Evolutionary conservation across 352 stramenopile genomes (phyloP), one percentile per base, ranked within the genome.

Genomic region (Phytophthora hibernalis): DNA sequence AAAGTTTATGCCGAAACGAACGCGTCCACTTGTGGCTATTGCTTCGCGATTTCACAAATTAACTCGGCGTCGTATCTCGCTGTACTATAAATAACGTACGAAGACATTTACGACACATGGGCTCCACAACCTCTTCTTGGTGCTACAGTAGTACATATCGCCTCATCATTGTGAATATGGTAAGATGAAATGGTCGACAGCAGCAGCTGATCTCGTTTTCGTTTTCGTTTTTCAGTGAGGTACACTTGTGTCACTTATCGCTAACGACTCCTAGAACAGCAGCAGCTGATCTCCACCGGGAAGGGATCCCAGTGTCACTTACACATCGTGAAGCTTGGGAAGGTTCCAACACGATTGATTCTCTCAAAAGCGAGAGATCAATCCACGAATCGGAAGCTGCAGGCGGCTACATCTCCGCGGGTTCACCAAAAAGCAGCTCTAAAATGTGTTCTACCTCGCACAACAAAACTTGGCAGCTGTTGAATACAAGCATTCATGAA

Each of bases 1-100:
- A 59, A 16, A 59, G 24, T n/a, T 76, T 54, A 50, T 79, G 68
- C 48, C 80, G 49, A 47, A 75, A 68, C 22, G 75, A 83, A 30
- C 52, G 55, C 2, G 44, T 43, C n/a, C n/a, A n/a, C n/a, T n/a
- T n/a, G n/a, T n/a, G n/a, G n/a, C n/a, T n/a, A n/a, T n/a, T n/a
- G n/a, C n/a, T n/a, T n/a, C n/a, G n/a, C n/a, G n/a, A n/a, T n/a
- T n/a, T n/a, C n/a, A n/a, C n/a, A n/a, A n/a, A n/a, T n/a, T n/a
- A n/a, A n/a, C n/a, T n/a, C n/a, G n/a, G n/a, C n/a, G n/a, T n/a
- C n/a, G n/a, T n/a, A n/a, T n/a, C n/a, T n/a, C n/a, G n/a, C n/a
- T n/a, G n/a, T n/a, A n/a, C n/a, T n/a, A n/a, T 22, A 3, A 3
- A 11, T 18, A 61, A 51, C 20, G 40, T 3, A 13, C 21, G 10